Conservation (phyloP, 257 asterid genomes). For the Plantago elongata region DNA sequence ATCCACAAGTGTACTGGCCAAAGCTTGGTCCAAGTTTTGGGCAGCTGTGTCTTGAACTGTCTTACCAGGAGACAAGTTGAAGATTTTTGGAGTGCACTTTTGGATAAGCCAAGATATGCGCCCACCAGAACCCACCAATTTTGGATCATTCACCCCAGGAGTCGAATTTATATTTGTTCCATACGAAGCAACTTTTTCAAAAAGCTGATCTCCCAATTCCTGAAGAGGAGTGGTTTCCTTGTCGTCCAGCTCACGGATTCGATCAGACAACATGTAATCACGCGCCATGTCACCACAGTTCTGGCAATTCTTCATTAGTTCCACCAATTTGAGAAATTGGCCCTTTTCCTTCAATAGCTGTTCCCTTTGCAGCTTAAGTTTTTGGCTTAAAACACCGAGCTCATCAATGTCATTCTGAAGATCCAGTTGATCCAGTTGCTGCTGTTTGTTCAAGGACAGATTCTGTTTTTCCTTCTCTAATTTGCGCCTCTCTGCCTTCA, state of each 20-base stretch:
- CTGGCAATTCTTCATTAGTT: constrained; percentile 51
- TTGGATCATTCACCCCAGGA: constrained; percentile 35
- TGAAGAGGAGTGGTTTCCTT: constrained; percentile 39
- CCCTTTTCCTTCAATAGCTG: constrained; percentile 52
- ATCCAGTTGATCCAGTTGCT: constrained; percentile 57
- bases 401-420: constrained; percentile 75
- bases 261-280: constrained; percentile 44
- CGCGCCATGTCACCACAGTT: constrained; percentile 53
- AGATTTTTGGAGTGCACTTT: constrained; percentile 67
- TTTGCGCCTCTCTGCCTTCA: constrained; percentile 37
- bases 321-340: constrained; percentile 47
- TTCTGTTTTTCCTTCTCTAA: constrained; percentile 60
- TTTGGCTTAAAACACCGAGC: constrained; percentile 57
- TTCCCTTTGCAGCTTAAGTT: constrained; percentile 55
- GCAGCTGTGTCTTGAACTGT: constrained; percentile 29
- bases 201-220: constrained; percentile 44
- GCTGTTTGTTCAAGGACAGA: constrained; percentile 40
- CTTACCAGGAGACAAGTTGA: constrained; percentile 43
- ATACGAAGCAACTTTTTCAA: constrained; percentile 55
- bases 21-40: constrained; percentile 45
- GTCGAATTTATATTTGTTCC: constrained; percentile 32
- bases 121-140: constrained; percentile 50
- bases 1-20: constrained; percentile 29
- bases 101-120: constrained; percentile 59
- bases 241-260: constrained; percentile 33